Conservation (phyloP, 805 yeast genomes). For the Vanderwaltozyma verrucispora region DNA sequence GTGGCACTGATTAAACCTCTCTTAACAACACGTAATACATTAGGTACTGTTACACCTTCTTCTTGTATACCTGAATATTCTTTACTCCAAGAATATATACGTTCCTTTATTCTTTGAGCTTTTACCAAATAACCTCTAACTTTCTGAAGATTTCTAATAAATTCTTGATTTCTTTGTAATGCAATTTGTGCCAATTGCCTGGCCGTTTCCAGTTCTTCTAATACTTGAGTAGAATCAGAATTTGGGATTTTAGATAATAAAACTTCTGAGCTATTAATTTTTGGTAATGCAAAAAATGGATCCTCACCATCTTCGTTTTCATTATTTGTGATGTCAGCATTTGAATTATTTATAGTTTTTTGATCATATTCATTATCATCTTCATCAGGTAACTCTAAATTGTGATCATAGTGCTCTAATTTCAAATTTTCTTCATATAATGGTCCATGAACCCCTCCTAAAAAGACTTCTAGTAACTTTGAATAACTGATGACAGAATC, state of each 20-base stretch:
- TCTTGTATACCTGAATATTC: slow-evolving; percentile 66
- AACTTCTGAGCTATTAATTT: slow-evolving; percentile 8
- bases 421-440: slow-evolving; percentile 54
- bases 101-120: slow-evolving; percentile 64
- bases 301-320: slow-evolving; percentile 10
- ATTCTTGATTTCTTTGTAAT: slow-evolving; percentile 78
- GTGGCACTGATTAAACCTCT: slow-evolving; percentile 29
- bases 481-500: slow-evolving; percentile 60
- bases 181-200: slow-evolving; percentile 69
- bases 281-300: slow-evolving; percentile 8
- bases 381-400: slow-evolving; percentile 29
- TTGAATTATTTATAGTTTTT: slow-evolving; percentile 7
- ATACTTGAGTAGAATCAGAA: slow-evolving; percentile 33
- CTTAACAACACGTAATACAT: slow-evolving; percentile 27
- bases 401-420: slow-evolving; percentile 62
- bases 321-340: slow-evolving; percentile 1
- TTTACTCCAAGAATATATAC: slow-evolving; percentile 71
- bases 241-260: slow-evolving; percentile 8
- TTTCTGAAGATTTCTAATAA: slow-evolving; percentile 63
- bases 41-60: slow-evolving; percentile 32
- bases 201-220: slow-evolving; percentile 55
- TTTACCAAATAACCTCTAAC: slow-evolving; percentile 67
- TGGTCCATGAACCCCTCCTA: slow-evolving; percentile 78
- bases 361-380: slow-evolving; percentile 11
- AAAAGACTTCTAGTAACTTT: slow-evolving; percentile 61